A percentile compares a stretch with the other conserved stretches of the same genome.
Evolutionary conservation across 2,329 filamentous ascomycete genomes (phyloP).

Genomic region (Aspergillus neoniger): DNA sequence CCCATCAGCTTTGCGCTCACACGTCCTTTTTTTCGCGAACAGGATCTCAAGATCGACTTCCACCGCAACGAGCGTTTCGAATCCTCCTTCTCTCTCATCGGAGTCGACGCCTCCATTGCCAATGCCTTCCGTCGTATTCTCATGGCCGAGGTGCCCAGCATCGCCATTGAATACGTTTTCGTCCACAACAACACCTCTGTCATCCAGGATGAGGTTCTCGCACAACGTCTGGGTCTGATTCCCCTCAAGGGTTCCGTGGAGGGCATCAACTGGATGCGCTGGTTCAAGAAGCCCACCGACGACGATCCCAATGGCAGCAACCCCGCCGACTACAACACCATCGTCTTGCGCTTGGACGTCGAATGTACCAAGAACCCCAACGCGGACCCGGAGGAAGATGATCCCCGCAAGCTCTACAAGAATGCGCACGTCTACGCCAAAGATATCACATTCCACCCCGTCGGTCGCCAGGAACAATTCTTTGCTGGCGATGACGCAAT

Average conservation of each 20-base stretch:
- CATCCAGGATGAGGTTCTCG: slow-evolving; percentile 95
- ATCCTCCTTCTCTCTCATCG: slow-evolving; percentile 85
- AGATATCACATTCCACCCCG: slow-evolving; percentile 74
- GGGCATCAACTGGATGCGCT: slow-evolving; percentile 79
- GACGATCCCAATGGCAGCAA: slow-evolving; percentile 58
- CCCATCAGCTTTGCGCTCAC: neutral
- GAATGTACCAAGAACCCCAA: slow-evolving; percentile 78
- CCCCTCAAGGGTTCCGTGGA: slow-evolving; percentile 79
- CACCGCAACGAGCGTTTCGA: slow-evolving; percentile 79
- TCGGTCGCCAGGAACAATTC: slow-evolving; percentile 69
- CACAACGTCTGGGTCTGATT: slow-evolving; percentile 84
- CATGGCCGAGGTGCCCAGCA: slow-evolving; percentile 87
- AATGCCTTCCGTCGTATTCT: slow-evolving; percentile 98
- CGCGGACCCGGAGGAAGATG: slow-evolving; percentile 70
- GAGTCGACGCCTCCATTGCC: slow-evolving; percentile 87
- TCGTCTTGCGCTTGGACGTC: slow-evolving; percentile 74
- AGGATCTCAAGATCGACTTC: slow-evolving; percentile 73
- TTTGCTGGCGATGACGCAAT: slow-evolving; percentile 71
- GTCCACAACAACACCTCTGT: slow-evolving; percentile 96
- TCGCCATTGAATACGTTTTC: slow-evolving; percentile 92
- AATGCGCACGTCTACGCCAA: slow-evolving; percentile 80
- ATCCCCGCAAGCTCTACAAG: slow-evolving; percentile 81
- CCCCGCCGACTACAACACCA: slow-evolving; percentile 79
- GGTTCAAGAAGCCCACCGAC: slow-evolving; percentile 72
- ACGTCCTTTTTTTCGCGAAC: slow-evolving; percentile 11